phyloP scores from a whole-genome alignment of 805 yeast species.

The Kodamaea kaohsiungensis region DNA sequence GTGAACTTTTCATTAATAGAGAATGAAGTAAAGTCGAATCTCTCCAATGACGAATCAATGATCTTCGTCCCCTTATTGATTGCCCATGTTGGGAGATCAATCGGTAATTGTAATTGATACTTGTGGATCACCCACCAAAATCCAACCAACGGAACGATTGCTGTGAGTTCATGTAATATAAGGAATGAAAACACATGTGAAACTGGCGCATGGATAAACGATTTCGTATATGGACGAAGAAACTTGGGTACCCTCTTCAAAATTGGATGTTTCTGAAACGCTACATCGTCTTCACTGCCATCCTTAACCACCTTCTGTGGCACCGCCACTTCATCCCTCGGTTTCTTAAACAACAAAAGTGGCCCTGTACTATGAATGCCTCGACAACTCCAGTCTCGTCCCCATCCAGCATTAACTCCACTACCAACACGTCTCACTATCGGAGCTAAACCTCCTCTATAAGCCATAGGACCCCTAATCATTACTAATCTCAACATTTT shows the following conservation, averaged over 20 bases:
- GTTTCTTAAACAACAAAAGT: constrained; percentile 1
- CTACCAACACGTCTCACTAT: neutral
- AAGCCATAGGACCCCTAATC: neutral
- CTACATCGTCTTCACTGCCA: neutral
- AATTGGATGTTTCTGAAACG: constrained; percentile 21
- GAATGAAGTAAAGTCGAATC: constrained; percentile 31
- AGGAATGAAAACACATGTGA: constrained; percentile 65
- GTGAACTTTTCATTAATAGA: constrained; percentile 53
- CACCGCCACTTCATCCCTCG: neutral
- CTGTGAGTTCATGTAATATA: constrained; percentile 72
- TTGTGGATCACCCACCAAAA: constrained; percentile 68
- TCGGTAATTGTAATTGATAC: constrained; percentile 50
- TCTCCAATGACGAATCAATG: constrained; percentile 53
- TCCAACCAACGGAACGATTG: constrained; percentile 67
- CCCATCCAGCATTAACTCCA: neutral
- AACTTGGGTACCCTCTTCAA: constrained; percentile 49
- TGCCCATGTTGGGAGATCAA: constrained; percentile 60
- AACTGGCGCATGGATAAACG: constrained; percentile 56
- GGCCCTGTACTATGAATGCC: neutral
- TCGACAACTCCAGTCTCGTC: neutral
- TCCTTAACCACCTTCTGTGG: neutral
- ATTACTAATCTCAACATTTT: constrained; percentile 1
- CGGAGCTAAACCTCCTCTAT: constrained; percentile 1
- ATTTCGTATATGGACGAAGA: constrained; percentile 50
- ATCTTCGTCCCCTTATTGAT: constrained; percentile 58